Evolutionary conservation across 148 eudicot species (phyloP), one percentile per base, ranked within the genome.

Genomic region (Dysphania ambrosioides): DNA sequence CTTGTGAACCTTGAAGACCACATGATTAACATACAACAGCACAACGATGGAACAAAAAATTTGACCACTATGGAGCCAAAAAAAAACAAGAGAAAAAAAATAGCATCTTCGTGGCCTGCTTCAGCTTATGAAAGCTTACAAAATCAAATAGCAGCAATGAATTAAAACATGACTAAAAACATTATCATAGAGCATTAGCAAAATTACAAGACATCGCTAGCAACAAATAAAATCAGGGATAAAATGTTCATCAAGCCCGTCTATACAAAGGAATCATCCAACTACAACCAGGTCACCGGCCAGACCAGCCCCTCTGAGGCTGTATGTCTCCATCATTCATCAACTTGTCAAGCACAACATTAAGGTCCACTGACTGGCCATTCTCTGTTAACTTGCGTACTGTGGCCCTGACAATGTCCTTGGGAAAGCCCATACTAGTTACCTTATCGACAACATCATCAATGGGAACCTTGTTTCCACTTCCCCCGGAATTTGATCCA

Each of bases 371-470:
- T 0, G 93, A 71, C 84, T 93, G 97, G 4, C 97, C 98, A 65
- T 87, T 91, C 75, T 93, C 97, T 0, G 93, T 91, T 78, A 93
- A 66, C 77, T 78, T 88, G 26, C 91, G 80, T 10, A 93, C 98
- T 1, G 95, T 93, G 27, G 89, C 98, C 75, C 86, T 85, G 8
- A 91, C 98, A 75, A 88, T 92, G 32, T 93, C 98, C 72, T 96
- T 91, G 9, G 98, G 78, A 74, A 93, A 93, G 32, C 98, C 98
- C 98, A 93, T 93, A 26, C 51, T 87, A 1, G 97, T 87, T 41
- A 93, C 90, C 77, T 85, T 93, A 79, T 93, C 94, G 30, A 93
- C 82, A 60, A 93, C 92, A 71, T 93, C 98, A 78, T 93, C 98
- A 26, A 91, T 82, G 4, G 98, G 97, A 31, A 93, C 94, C 89